These are phyloP conservation scores for Tympanopsis confertula DNA, from an alignment of 2,329 filamentous ascomycete genomes.

Conservation along the genomic window DNA sequence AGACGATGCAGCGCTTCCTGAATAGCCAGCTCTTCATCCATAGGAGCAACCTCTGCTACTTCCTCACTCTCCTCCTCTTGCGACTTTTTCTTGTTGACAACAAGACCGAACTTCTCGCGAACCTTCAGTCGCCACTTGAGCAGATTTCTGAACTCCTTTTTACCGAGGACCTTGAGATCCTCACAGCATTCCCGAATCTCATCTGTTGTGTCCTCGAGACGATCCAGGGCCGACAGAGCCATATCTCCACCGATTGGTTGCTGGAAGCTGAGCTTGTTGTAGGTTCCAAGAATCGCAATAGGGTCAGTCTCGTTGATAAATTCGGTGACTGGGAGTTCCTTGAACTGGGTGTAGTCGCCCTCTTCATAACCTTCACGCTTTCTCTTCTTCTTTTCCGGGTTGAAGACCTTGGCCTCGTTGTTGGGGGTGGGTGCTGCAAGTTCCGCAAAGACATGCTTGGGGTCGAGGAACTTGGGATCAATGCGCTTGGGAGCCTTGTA, in stretches of 20 bases:
- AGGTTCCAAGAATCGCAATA: constrained; percentile 76
- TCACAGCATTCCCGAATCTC: constrained; percentile 70
- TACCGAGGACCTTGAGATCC: constrained; percentile 80
- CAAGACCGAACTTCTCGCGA: constrained; percentile 80
- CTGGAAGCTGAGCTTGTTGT: constrained; percentile 75
- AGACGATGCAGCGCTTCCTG: constrained; percentile 77
- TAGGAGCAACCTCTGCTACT: constrained; percentile 70
- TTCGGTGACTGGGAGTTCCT: constrained; percentile 76
- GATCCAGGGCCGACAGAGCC: constrained; percentile 73
- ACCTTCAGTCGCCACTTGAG: constrained; percentile 83
- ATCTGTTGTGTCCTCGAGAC: constrained; percentile 73
- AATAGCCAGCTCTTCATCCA: constrained; percentile 89
- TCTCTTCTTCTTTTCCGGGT: constrained; percentile 91
- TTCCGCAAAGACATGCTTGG: constrained; percentile 83
- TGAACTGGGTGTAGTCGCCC: constrained; percentile 84
- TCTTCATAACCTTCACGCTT: constrained; percentile 98
- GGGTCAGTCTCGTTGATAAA: constrained; percentile 92
- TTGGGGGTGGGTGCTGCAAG: constrained; percentile 76
- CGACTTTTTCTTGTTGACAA: constrained; percentile 51
- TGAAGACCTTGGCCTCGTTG: constrained; percentile 96
- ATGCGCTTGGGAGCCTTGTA: constrained; percentile 91
- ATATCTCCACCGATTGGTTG: constrained; percentile 74
- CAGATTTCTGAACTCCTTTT: constrained; percentile 86
- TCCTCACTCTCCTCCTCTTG: constrained; percentile 37
- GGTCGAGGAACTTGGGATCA: constrained; percentile 85